Conservation (phyloP, 2,329 filamentous ascomycete genomes). For the Curvularia eragrostidis region DNA sequence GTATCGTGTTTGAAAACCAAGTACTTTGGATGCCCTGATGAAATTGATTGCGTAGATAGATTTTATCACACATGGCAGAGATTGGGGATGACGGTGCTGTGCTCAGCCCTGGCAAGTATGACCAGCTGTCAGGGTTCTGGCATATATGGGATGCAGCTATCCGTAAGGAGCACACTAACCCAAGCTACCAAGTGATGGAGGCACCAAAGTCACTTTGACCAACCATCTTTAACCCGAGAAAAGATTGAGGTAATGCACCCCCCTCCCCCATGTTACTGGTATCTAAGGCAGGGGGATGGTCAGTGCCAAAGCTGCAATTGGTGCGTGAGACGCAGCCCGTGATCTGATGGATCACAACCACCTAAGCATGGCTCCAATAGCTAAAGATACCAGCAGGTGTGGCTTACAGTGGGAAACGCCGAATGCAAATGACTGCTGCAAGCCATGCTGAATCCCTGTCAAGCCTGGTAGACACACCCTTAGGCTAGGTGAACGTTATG, state of each 20-base stretch:
- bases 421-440: conserved; percentile 36
- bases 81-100: conserved; percentile 10
- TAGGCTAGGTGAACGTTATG: conserved; percentile 16
- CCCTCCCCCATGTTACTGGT: conserved; percentile 21
- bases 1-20: conserved; percentile 6
- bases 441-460: conserved; percentile 32
- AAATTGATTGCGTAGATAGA: conserved; percentile 9
- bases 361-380: conserved; percentile 30
- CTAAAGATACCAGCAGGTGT: conserved; percentile 32
- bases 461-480: conserved; percentile 26
- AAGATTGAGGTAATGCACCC: conserved; percentile 24
- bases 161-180: conserved; percentile 29
- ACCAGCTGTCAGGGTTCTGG: conserved; percentile 28
- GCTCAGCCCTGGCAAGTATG: conserved; percentile 26
- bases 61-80: conserved; percentile 7
- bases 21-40: conserved; percentile 7
- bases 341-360: conserved; percentile 29
- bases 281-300: conserved; percentile 20
- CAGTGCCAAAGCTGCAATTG: conserved; percentile 32
- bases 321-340: conserved; percentile 36
- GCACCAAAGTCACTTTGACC: conserved; percentile 18
- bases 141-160: conserved; percentile 33
- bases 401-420: conserved; percentile 26
- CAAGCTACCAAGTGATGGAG: conserved; percentile 22
- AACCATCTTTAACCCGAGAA: conserved; percentile 17